Evolutionary conservation across 1,284 basidiomycete species (phyloP).

Genomic region (Thecaphora thlaspeos): DNA sequence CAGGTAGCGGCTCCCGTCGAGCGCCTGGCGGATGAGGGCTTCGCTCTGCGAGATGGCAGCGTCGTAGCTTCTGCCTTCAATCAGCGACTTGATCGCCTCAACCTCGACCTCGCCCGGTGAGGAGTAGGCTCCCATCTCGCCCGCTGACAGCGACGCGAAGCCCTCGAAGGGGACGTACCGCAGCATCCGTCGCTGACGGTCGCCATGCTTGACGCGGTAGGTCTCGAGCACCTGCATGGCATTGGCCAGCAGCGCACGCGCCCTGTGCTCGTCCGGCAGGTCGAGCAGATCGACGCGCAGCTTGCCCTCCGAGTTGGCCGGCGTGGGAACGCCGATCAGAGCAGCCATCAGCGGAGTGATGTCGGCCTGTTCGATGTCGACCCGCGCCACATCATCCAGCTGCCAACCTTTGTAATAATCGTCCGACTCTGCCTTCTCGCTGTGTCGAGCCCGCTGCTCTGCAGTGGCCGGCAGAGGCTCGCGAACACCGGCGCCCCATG

Average conservation of each 20-base stretch:
- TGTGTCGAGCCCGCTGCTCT: slow-evolving; percentile 7
- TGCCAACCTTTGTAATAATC: slow-evolving; percentile 45
- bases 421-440: slow-evolving; percentile 12
- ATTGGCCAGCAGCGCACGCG: slow-evolving; percentile 69
- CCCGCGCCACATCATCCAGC: slow-evolving; percentile 27
- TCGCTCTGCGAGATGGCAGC: slow-evolving; percentile 64
- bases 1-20: slow-evolving; percentile 74
- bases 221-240: slow-evolving; percentile 76
- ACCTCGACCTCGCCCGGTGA: slow-evolving; percentile 59
- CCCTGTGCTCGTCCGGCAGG: slow-evolving; percentile 60
- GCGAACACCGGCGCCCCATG: slow-evolving; percentile 71
- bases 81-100: slow-evolving; percentile 55
- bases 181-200: slow-evolving; percentile 28
- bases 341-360: slow-evolving; percentile 72
- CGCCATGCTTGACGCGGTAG: slow-evolving; percentile 70
- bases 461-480: slow-evolving; percentile 7
- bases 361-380: slow-evolving; percentile 78
- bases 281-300: slow-evolving; percentile 56
- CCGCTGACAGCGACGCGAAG: slow-evolving; percentile 6
- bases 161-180: slow-evolving; percentile 31
- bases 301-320: slow-evolving; percentile 58
- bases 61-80: slow-evolving; percentile 60
- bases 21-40: slow-evolving; percentile 64
- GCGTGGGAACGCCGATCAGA: slow-evolving; percentile 40
- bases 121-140: too few species aligned